Evolutionary conservation across 257 asterid species (phyloP).

Genomic region (Solanum habrochaites): DNA sequence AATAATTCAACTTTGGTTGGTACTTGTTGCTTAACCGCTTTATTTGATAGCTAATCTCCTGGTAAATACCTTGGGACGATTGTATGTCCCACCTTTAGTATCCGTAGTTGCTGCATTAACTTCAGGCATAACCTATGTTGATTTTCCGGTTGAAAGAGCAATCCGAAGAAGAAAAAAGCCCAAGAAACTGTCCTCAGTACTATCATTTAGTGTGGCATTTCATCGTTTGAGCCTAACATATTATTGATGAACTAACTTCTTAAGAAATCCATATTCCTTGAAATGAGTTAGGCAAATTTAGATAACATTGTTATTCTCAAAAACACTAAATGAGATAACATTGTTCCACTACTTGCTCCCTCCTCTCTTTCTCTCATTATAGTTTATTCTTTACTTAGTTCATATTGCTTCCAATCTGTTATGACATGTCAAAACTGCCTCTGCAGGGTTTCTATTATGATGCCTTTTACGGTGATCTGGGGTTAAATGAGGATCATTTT

Average conservation of each 20-base stretch:
- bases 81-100: not conserved
- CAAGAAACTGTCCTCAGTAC: not conserved
- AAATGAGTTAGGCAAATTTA: not conserved
- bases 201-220: not conserved
- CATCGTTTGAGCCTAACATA: not conserved
- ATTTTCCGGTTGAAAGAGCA: not conserved
- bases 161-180: not conserved
- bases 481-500: slow-evolving; percentile 84
- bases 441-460: slow-evolving; percentile 93
- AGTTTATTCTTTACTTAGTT: not conserved
- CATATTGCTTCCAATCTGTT: not conserved
- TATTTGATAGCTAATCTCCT: not conserved
- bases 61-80: not conserved
- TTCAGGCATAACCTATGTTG: not conserved
- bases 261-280: not conserved
- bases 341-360: not conserved
- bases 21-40: not conserved
- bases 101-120: not conserved
- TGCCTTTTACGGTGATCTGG: slow-evolving; percentile 86
- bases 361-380: not conserved
- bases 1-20: not conserved
- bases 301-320: not conserved
- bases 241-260: not conserved
- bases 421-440: slow-evolving; percentile 7
- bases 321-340: not conserved